Evolutionary conservation across 148 eudicot genomes (phyloP).

Genomic region (Chenopodium album): DNA sequence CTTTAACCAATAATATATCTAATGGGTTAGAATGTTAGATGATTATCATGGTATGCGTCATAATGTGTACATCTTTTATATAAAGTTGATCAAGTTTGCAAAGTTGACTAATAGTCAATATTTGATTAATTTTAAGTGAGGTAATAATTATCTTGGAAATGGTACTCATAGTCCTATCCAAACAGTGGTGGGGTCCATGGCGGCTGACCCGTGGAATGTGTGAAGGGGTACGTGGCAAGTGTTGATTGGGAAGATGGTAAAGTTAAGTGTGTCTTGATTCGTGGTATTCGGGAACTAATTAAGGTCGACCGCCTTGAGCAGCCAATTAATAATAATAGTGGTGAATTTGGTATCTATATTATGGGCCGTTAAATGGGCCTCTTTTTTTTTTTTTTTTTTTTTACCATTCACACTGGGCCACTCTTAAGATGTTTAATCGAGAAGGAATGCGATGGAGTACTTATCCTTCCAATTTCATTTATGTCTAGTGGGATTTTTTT

Average conservation of each 20-base stretch:
- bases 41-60: too few species aligned
- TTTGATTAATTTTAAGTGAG: too few species aligned
- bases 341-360: too few species aligned
- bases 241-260: conserved; percentile 14
- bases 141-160: background rate
- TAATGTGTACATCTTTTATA: too few species aligned
- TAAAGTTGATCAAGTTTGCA: background rate
- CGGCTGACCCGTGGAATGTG: conserved; percentile 21
- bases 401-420: conserved; percentile 14
- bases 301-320: conserved; percentile 3
- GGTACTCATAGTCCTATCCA: background rate
- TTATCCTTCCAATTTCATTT: conserved; percentile 1
- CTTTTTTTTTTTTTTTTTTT: conserved; percentile 11
- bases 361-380: conserved; percentile 35
- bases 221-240: conserved; percentile 13
- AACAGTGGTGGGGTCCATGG: conserved; percentile 25
- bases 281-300: conserved; percentile 24
- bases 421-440: conserved; percentile 4
- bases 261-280: conserved; percentile 20
- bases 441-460: conserved; percentile 24
- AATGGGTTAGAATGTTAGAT: too few species aligned
- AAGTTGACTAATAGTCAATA: background rate
- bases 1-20: too few species aligned
- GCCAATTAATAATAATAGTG: too few species aligned
- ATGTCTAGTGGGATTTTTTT: conserved; percentile 17